phyloP scores from a whole-genome alignment of 2,329 filamentous ascomycete genomes.

The Neospermospora avenae region DNA sequence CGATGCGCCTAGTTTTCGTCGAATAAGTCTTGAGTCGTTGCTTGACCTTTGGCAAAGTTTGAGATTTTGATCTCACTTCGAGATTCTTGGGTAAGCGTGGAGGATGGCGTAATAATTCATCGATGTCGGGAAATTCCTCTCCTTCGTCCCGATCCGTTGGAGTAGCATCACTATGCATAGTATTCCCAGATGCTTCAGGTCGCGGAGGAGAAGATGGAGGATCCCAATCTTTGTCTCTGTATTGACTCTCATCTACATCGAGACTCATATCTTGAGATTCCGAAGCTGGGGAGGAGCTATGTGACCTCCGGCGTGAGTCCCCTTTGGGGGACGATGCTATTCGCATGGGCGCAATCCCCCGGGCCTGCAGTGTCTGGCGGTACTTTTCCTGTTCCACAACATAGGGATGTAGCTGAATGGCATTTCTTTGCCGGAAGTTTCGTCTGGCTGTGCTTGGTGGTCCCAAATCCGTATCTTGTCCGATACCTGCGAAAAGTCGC shows the following conservation, averaged over 20 bases:
- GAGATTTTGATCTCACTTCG: background rate
- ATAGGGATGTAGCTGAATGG: constrained; percentile 36
- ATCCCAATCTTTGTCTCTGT: constrained; percentile 25
- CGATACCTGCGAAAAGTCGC: background rate
- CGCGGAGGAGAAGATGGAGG: constrained; percentile 16
- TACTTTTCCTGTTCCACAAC: constrained; percentile 34
- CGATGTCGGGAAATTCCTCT: constrained; percentile 33
- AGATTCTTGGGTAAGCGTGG: background rate
- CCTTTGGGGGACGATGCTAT: constrained; percentile 27
- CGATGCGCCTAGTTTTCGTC: constrained; percentile 27
- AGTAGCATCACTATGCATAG: background rate
- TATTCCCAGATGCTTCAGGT: background rate
- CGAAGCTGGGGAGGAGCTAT: constrained; percentile 12
- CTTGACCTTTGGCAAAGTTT: background rate
- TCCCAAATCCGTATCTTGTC: background rate
- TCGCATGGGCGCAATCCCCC: constrained; percentile 31
- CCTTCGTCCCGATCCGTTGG: constrained; percentile 19
- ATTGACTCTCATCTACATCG: constrained; percentile 25
- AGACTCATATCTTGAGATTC: constrained; percentile 25
- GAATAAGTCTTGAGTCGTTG: constrained; percentile 22
- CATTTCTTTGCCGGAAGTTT: constrained; percentile 31
- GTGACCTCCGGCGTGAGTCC: constrained; percentile 12
- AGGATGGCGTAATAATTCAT: constrained; percentile 23
- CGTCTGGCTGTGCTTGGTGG: constrained; percentile 16
- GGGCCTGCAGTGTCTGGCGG: constrained; percentile 29